A percentile compares a stretch with the other conserved stretches of the same genome.
Evolutionary conservation across 495 filamentous ascomycete genomes (phyloP).

Genomic region (Penicillium herquei): DNA sequence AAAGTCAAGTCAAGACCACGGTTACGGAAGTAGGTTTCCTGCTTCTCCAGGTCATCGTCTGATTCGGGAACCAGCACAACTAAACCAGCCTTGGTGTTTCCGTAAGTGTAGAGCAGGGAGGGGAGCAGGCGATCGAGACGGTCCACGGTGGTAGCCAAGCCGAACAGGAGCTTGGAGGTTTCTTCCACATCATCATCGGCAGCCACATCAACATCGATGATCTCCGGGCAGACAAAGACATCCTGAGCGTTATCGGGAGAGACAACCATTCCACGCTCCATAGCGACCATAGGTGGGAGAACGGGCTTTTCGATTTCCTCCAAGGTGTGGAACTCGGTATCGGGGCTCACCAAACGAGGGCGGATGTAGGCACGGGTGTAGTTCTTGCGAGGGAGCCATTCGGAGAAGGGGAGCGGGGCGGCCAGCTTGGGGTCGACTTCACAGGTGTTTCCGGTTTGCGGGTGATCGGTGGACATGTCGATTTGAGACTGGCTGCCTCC

Average conservation of each 20-base stretch:
- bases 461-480: slow-evolving; percentile 17
- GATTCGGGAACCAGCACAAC: slow-evolving; percentile 49
- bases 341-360: slow-evolving; percentile 36
- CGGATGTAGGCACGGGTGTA: slow-evolving; percentile 49
- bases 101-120: slow-evolving; percentile 49
- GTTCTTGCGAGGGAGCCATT: slow-evolving; percentile 51
- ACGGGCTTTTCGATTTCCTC: slow-evolving; percentile 43
- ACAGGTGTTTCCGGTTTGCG: slow-evolving; percentile 22
- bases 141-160: slow-evolving; percentile 50
- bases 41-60: slow-evolving; percentile 41
- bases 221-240: slow-evolving; percentile 43
- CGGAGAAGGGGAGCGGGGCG: slow-evolving; percentile 40
- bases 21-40: slow-evolving; percentile 48
- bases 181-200: slow-evolving; percentile 45
- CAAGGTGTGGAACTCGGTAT: slow-evolving; percentile 42
- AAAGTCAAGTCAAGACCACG: slow-evolving; percentile 56
- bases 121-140: slow-evolving; percentile 49
- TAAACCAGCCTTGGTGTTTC: slow-evolving; percentile 48
- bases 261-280: slow-evolving; percentile 49
- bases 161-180: slow-evolving; percentile 51
- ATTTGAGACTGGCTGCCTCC: slow-evolving; percentile 15
- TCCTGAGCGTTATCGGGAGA: slow-evolving; percentile 37
- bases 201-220: slow-evolving; percentile 46
- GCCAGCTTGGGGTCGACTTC: slow-evolving; percentile 38
- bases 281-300: slow-evolving; percentile 42